A percentile compares a stretch with the other conserved stretches of the same genome.
Conservation (phyloP, 352 stramenopile genomes). For the Hyaloperonospora arabidopsidis region DNA sequence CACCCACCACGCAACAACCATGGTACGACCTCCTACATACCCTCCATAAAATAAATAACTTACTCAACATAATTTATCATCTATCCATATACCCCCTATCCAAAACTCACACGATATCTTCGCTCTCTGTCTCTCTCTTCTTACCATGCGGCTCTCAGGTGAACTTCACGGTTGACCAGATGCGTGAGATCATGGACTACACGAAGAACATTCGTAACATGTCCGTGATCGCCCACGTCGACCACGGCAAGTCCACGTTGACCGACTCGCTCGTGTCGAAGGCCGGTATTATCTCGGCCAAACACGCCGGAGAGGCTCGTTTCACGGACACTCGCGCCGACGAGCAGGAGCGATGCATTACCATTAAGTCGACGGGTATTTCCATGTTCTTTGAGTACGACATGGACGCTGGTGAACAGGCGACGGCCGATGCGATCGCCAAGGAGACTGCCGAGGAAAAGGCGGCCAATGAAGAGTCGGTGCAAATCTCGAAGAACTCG, state of each 20-base stretch:
- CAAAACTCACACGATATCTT: no score
- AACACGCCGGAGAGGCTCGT: constrained; percentile 96
- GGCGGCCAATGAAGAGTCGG: constrained; percentile 27
- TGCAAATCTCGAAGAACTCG: constrained; percentile 95
- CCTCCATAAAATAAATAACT: background rate
- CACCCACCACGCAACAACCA: constrained; percentile 36
- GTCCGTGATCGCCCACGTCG: constrained; percentile 99
- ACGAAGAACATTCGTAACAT: constrained; percentile 99
- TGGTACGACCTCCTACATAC: constrained; percentile 22
- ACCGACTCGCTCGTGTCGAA: constrained; percentile 99
- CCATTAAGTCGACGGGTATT: constrained; percentile 99
- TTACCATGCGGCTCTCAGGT: constrained; percentile 54
- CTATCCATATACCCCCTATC: background rate
- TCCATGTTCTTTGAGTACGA: constrained; percentile 99
- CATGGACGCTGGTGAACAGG: constrained; percentile 89
- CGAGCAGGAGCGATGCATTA: constrained; percentile 99
- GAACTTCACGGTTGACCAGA: constrained; percentile 99
- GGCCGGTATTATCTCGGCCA: constrained; percentile 98
- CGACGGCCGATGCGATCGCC: constrained; percentile 53
- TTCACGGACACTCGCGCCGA: constrained; percentile 99
- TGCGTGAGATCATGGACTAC: constrained; percentile 97
- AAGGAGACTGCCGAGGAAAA: constrained; percentile 42
- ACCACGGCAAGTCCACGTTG: constrained; percentile 99
- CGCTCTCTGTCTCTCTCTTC: background rate
- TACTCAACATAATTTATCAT: background rate